Base-by-base conservation (phyloP, 805 yeast species). In the Lipomyces japonicus region DNA sequence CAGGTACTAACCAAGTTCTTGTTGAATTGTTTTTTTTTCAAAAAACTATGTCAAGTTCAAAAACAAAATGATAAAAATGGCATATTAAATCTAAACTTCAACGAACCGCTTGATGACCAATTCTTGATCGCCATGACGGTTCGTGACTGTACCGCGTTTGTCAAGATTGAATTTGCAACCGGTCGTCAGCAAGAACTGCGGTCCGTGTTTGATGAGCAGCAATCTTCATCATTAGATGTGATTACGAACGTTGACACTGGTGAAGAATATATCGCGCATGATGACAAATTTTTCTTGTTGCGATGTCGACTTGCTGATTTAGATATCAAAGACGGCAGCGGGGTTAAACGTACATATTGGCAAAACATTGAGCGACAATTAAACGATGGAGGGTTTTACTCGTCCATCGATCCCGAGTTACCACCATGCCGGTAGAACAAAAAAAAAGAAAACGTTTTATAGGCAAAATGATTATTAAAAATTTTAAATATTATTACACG, bases 71-170 rank as follows among this genome's bases (percentile, higher is more conserved):
- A 59, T 39, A 23, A 19, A 3, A 6, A 5, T 36, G 62, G 62
- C 16, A 26, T 56, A 3, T 42, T 58, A 24, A 31, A 25, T 9
- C 25, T 19, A 14, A 39, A 19, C 34, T 32, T 47, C 10, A 56
- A 62, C 4, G 71, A 69, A 46, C 18, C 4, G 4, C 32, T 25
- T 18, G 39, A 40, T n/a, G 51, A 49, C 9, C 21, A 66, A 39
- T 64, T 78, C 38, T 65, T 73, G 10, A 56, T 73, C 26, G 75
- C 76, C 3, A 80, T 80, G 84, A 70, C 83, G 0, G 63, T 75
- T 28, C 68, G 85, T 31, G 85, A 80, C 61, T 80, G 80, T 24
- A 79, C 83, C 0, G 58, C 80, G 16, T 73, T 79, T 44, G 55
- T 78, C 16, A 73, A 74, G 44, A 66, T 75, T 45, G 40, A 32